Base-by-base conservation (phyloP, 345 rosid species). In the Citrus cavaleriei region DNA sequence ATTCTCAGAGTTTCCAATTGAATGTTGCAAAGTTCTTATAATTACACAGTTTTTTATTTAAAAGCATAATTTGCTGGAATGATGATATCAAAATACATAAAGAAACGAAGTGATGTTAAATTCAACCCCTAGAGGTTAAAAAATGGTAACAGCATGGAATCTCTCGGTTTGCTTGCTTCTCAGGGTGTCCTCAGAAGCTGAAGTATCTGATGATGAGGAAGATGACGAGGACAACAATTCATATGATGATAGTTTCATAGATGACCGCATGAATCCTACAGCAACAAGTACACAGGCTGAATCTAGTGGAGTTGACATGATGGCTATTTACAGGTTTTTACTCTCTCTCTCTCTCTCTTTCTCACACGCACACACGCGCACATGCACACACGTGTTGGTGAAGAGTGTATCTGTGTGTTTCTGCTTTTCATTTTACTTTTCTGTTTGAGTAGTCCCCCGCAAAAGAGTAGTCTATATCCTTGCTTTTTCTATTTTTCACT, bases 301-400 rank as follows among this genome's bases (percentile, higher is more conserved):
- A 74, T 82, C 90, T 77, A 83, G 88, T 85, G 82, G 88, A 76
- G 82, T 87, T 84, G 97, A 95, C 88, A 95, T 92, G 97, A 87
- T 92, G 91, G 95, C 94, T 70, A 49, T 95, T 72, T 95, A 95
- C 92, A 93, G 99, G 99, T 95, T 57, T 70, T 74, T n/a, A 68
- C 66, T 77, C 78, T 59, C 34, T 74, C 77, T 51, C 78, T 77
- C 82, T 22, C 5, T 32, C 34, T 32, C 34, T 35, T 7, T 37
- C 40, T 37, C 9, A 6, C 40, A 1, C 24, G 24, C 66, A 16
- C 8, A 4, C 46, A 19, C 0, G 34, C 34, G 0, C 25, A 55
- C 24, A 18, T 8, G n/a, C 51, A 46, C 51, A 1, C 18, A 10
- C 1, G 51, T 42, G 51, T 46, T 54, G 22, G 7, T 54, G 58